Evolutionary conservation across 2,329 filamentous ascomycete species (phyloP).

Genomic region (Colletotrichum lini): DNA sequence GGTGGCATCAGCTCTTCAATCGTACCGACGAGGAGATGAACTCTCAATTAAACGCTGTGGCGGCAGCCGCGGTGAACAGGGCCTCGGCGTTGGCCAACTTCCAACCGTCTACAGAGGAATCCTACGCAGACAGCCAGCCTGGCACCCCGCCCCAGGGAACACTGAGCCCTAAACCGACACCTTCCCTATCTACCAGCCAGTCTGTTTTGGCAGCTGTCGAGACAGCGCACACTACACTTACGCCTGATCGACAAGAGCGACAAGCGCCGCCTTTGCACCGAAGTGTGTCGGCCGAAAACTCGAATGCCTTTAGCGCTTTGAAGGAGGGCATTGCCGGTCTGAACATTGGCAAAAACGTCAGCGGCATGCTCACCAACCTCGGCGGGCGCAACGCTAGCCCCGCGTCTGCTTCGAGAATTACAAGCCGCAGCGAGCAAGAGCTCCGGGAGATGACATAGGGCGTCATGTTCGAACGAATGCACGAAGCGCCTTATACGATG

Average conservation of each 20-base stretch:
- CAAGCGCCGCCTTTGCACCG: constrained; percentile 54
- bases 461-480: constrained; percentile 54
- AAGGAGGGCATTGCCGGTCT: constrained; percentile 64
- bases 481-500: constrained; percentile 49
- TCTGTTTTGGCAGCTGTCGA: constrained; percentile 74
- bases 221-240: constrained; percentile 67
- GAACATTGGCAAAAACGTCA: constrained; percentile 64
- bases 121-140: constrained; percentile 46
- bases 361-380: constrained; percentile 57
- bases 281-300: constrained; percentile 61
- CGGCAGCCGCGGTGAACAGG: constrained; percentile 61
- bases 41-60: constrained; percentile 69
- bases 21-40: constrained; percentile 96
- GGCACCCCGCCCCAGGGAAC: constrained; percentile 45
- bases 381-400: constrained; percentile 47
- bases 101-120: constrained; percentile 43
- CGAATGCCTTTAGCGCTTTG: constrained; percentile 61
- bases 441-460: constrained; percentile 63
- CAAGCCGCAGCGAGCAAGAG: constrained; percentile 56
- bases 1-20: constrained; percentile 94
- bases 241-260: constrained; percentile 53
- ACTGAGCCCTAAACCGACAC: constrained; percentile 56
- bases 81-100: constrained; percentile 48
- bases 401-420: constrained; percentile 39
- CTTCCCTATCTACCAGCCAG: constrained; percentile 55